These are phyloP conservation scores for Xylaria sp. DNA, from an alignment of 2,329 filamentous ascomycete genomes.

Conservation along the genomic window DNA sequence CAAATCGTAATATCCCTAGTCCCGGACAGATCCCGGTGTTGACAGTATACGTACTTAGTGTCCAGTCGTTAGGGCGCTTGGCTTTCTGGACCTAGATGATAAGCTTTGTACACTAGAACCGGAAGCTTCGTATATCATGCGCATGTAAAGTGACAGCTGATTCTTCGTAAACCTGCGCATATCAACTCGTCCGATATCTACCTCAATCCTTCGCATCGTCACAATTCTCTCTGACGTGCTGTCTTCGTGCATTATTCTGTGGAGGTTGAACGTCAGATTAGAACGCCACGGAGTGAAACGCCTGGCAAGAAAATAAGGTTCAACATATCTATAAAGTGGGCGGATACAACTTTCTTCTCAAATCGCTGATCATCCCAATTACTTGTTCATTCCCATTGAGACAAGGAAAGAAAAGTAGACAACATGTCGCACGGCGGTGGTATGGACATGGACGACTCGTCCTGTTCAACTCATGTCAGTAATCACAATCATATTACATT, in stretches of 20 bases:
- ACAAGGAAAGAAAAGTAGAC: neutral
- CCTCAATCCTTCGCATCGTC: neutral
- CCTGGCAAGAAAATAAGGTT: neutral
- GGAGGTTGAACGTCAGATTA: neutral
- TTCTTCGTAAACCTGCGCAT: slow-evolving; percentile 22
- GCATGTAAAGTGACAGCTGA: neutral
- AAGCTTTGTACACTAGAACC: neutral
- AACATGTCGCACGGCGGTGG: slow-evolving; percentile 27
- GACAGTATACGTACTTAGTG: too few species aligned
- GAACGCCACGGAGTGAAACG: neutral
- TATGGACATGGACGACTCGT: slow-evolving; percentile 43
- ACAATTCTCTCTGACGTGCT: slow-evolving; percentile 21
- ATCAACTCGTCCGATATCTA: neutral
- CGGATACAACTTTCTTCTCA: neutral
- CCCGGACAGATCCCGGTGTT: neutral
- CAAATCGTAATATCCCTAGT: slow-evolving; percentile 1
- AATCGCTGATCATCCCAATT: neutral
- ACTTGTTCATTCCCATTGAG: neutral
- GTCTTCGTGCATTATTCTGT: neutral
- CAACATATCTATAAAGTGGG: slow-evolving; percentile 7
- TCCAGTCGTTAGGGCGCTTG: slow-evolving; percentile 10
- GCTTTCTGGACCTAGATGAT: neutral
- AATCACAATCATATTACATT: neutral
- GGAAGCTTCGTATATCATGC: neutral
- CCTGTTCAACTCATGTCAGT: slow-evolving; percentile 34